Base-by-base conservation (phyloP, 768 basidiomycete genomes). In the Chalciporus chontae region DNA sequence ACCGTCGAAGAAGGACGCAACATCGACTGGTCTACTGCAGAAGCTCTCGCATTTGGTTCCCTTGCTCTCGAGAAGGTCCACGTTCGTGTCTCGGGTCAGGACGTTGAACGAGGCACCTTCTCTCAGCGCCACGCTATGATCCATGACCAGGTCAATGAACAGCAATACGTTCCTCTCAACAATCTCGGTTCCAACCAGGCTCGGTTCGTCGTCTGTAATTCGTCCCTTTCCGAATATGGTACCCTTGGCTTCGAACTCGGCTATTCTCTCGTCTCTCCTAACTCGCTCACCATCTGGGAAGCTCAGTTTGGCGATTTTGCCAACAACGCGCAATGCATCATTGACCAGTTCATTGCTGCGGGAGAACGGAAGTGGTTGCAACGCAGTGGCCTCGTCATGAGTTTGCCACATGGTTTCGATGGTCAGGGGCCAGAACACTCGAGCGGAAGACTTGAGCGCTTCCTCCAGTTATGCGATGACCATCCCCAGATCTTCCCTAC, bases 401-500 rank as follows among this genome's bases (percentile, higher is more conserved):
- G 70, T 61, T 71, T 96, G 46, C 94, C 93, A 8, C 96, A 97
- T 66, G 96, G 95, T 29, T 99, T 93, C 71, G 95, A 99, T 69
- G 95, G 95, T 15, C 95, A 99, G 66, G 95, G 95, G 27, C 96
- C 95, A 1, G 95, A 99, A 68, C 95, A 99, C 72, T 97, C 94
- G 17, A 94, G 91, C 59, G 95, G 89, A 44, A 79, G 96, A 47
- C 78, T 98, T 40, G 95, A 99, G 71, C 81, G 96, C 26, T 99
- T 97, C 84, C 73, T 99, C 57, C 96, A 98, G 73, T 82, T 99
- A 39, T 96, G 94, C 64, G 95, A 96, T 68, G 95, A 99, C 61
- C 94, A 99, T 66, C 95, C 95, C 6, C 77, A 93, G 66, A 68
- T 86, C 52, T 97, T 83, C 83, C 95, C 95, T 1, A 83, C 84